Evolutionary conservation across 176 grass and related monocot genomes (phyloP).

Genomic region (Hyparrhenia diplandra): DNA sequence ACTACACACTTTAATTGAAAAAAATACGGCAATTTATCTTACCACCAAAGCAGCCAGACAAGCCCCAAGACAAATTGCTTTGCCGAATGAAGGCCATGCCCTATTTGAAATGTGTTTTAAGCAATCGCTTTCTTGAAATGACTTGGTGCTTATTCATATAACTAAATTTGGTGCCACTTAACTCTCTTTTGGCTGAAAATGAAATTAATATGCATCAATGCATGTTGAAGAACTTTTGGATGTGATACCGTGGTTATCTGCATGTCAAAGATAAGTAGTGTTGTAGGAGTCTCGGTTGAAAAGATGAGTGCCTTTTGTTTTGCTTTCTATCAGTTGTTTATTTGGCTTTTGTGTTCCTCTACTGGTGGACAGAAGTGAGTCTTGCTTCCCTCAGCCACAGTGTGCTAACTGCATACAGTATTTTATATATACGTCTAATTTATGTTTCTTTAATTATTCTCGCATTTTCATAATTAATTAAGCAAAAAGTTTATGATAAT

Average conservation of each 20-base stretch:
- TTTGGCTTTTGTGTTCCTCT: slow-evolving; percentile 14
- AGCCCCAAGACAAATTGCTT: background rate
- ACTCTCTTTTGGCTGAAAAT: background rate
- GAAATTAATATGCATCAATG: background rate
- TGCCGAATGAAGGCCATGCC: no score
- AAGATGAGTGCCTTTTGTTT: background rate
- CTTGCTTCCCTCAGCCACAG: slow-evolving; percentile 16
- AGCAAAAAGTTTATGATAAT: background rate
- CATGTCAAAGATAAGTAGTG: slow-evolving; percentile 14
- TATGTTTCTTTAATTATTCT: background rate
- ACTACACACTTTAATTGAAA: background rate
- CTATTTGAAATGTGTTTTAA: background rate
- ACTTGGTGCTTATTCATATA: background rate
- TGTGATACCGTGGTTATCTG: slow-evolving; percentile 4
- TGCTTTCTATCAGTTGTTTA: background rate
- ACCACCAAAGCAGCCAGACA: background rate
- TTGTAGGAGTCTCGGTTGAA: background rate
- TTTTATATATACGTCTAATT: background rate
- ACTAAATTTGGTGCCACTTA: background rate
- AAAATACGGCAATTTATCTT: background rate
- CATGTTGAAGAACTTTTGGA: background rate
- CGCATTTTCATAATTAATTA: background rate
- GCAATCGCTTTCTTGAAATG: background rate
- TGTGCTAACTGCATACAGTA: background rate
- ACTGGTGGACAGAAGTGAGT: slow-evolving; percentile 18